Conservation (phyloP, 176 grass and related monocot species). For the Triticum monococcum region DNA sequence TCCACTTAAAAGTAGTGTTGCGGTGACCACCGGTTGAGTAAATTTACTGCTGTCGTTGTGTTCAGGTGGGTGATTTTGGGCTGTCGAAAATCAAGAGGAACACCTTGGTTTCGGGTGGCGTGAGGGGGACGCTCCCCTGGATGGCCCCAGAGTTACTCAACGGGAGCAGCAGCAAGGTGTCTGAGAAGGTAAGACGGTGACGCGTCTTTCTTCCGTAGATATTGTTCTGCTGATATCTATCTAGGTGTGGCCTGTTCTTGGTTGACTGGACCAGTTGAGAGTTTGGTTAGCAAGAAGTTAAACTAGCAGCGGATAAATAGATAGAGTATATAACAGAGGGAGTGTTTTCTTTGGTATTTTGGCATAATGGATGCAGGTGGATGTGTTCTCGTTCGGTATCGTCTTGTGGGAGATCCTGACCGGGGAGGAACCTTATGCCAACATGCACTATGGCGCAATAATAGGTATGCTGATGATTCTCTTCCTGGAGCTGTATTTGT, state of each 20-base stretch:
- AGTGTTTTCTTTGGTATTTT: too few relatives aligned
- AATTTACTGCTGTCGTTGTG: neutral
- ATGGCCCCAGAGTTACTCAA: conserved; percentile 35
- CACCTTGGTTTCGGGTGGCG: conserved; percentile 90
- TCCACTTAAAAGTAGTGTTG: neutral
- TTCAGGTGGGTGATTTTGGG: conserved; percentile 77
- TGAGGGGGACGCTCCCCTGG: conserved; percentile 30
- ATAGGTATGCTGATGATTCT: conserved; percentile 47
- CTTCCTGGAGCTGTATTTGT: too few relatives aligned
- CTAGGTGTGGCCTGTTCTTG: too few relatives aligned
- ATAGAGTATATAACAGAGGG: too few relatives aligned
- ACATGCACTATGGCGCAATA: conserved; percentile 40
- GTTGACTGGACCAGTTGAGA: neutral
- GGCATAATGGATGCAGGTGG: conserved; percentile 40
- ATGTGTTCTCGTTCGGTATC: conserved; percentile 78
- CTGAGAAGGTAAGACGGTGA: conserved; percentile 41
- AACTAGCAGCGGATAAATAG: too few relatives aligned
- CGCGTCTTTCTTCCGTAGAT: too few relatives aligned
- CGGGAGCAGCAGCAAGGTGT: conserved; percentile 69
- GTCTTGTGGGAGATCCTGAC: conserved; percentile 90
- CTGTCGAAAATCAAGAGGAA: conserved; percentile 57
- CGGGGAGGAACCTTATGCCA: conserved; percentile 66
- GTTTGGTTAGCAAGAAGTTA: neutral
- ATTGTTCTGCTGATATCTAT: too few relatives aligned
- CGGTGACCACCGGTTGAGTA: neutral